phyloP scores from a whole-genome alignment of 2,329 filamentous ascomycete genomes.

The Nannizziopsis barbatae region DNA sequence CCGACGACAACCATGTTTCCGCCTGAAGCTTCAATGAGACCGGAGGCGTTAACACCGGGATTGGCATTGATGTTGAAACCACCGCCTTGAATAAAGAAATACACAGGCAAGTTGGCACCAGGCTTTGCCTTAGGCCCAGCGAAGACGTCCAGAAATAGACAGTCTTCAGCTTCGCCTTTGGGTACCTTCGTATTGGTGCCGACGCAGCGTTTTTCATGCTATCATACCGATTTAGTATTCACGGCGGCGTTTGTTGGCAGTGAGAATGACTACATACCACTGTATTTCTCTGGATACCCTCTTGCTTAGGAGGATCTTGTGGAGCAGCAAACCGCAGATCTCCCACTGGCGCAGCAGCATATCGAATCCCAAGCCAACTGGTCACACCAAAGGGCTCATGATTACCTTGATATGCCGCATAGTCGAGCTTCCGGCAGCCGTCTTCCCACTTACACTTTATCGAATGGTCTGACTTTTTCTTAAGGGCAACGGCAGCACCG shows the following conservation, averaged over 20 bases:
- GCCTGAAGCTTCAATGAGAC: constrained; percentile 48
- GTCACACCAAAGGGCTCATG: constrained; percentile 47
- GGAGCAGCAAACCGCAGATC: constrained; percentile 57
- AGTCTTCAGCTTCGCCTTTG: constrained; percentile 37
- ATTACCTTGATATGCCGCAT: constrained; percentile 54
- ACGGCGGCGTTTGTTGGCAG: no score
- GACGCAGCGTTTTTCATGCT: constrained; percentile 48
- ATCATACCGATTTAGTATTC: constrained; percentile 13
- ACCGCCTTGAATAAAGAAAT: constrained; percentile 51
- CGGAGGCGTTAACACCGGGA: constrained; percentile 49
- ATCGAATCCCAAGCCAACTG: constrained; percentile 65
- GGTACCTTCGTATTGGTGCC: constrained; percentile 54
- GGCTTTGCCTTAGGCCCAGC: constrained; percentile 25
- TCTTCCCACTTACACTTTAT: not conserved
- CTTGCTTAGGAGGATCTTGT: constrained; percentile 44
- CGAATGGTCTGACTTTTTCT: not conserved
- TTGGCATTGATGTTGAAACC: constrained; percentile 52
- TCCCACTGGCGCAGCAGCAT: constrained; percentile 57
- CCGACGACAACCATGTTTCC: constrained; percentile 57
- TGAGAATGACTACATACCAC: constrained; percentile 31
- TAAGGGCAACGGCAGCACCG: not conserved
- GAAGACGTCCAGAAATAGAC: constrained; percentile 35
- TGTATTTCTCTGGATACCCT: constrained; percentile 44
- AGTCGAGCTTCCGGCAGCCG: constrained; percentile 44
- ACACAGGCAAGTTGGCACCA: constrained; percentile 51